Evolutionary conservation across 192 early-diverging fungal species (phyloP), one percentile per base, ranked within the genome.

Genomic region (Coemansia aciculifera): DNA sequence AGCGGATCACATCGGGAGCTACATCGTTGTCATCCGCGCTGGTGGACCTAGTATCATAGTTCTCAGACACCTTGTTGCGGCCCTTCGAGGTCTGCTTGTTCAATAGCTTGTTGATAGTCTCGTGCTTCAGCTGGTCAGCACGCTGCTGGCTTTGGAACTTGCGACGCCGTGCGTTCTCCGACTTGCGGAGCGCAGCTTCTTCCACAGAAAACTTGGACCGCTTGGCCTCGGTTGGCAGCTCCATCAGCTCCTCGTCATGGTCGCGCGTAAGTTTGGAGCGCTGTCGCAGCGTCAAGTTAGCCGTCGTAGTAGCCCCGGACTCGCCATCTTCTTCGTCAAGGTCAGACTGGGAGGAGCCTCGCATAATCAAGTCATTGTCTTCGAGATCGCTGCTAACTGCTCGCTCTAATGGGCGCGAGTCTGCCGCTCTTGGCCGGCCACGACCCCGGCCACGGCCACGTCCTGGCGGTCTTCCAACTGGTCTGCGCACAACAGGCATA

Each of bases 11-110:
- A 17, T 72, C 63, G 15, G 64, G 62, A 6, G 61, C 48, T 1
- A 57, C 19, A 3, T 56, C 52, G 3, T 36, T 51, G 72, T 54
- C 11, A 17, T 84, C 81, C 3, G 48, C 84, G 23, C 87, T 84
- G 10, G 70, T 63, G 7, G 68, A 67, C 17, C 68, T 72, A 23
- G 85, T 81, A 37, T 88, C 71, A 49, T 79, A 79, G n/a, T 90
- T 88, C 12, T 83, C 85, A 17, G 85, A 81, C 19, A 89, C 90
- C 54, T 85, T 85, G 54, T 86, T 86, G 36, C 83, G 83, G 4
- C 84, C 87, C 67, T 91, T 92, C 7, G 88, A 87, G 9, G 89
- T 85, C 74, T 93, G 91, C 67, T 93, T 93, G 71, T 93, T 93
- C 39, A 93, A 79, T 12, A 93, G 74, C n/a, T 89, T 79, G 69